phyloP scores from a whole-genome alignment of 1,284 basidiomycete species.

The Melampsora americana region DNA sequence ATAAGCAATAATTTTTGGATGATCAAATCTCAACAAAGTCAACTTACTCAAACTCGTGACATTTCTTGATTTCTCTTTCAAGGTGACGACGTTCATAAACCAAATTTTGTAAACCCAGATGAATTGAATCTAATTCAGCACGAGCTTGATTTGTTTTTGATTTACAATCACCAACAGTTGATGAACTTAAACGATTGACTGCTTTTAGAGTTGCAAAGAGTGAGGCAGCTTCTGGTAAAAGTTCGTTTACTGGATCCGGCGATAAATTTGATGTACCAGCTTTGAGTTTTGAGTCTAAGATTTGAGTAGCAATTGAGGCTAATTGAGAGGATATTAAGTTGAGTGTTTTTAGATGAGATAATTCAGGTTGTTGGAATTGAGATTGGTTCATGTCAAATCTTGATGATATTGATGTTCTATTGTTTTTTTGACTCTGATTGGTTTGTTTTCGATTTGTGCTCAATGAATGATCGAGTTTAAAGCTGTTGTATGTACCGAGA shows the following conservation, averaged over 20 bases:
- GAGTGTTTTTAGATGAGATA: neutral
- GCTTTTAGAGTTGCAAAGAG: constrained; percentile 38
- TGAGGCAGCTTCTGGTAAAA: constrained; percentile 10
- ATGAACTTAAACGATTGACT: constrained; percentile 23
- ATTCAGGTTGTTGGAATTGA: neutral
- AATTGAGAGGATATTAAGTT: neutral
- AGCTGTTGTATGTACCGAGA: too few relatives aligned
- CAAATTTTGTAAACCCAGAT: constrained; percentile 40
- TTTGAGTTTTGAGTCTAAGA: neutral
- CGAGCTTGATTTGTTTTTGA: constrained; percentile 12
- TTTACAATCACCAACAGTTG: constrained; percentile 22
- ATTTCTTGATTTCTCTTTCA: constrained; percentile 42
- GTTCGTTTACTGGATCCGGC: neutral
- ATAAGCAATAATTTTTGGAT: too few relatives aligned
- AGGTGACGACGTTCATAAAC: constrained; percentile 40
- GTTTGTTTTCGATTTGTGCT: too few relatives aligned
- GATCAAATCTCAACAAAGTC: neutral
- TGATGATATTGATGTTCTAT: too few relatives aligned
- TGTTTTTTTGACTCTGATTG: too few relatives aligned
- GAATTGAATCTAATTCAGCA: constrained; percentile 31
- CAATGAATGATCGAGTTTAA: too few relatives aligned
- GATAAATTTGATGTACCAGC: too few relatives aligned
- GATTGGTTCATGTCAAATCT: neutral
- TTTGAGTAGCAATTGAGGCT: neutral
- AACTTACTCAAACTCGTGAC: constrained; percentile 36